These are phyloP conservation scores for Suhomyces ambrosiae DNA, from an alignment of 1,139 yeast genomes.

Conservation along the genomic window DNA sequence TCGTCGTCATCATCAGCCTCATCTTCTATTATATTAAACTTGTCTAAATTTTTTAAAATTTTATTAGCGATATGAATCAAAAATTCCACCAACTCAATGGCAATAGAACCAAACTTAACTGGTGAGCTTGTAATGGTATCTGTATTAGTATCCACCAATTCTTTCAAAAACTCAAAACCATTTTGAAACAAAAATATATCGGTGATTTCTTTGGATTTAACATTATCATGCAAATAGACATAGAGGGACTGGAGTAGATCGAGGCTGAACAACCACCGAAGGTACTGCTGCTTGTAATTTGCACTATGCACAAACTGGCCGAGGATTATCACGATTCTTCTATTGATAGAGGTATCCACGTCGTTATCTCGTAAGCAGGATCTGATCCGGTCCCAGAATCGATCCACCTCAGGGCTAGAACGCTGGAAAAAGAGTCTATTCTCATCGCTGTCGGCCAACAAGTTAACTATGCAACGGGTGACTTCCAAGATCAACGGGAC, in stretches of 20 bases:
- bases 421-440: conserved; percentile 30
- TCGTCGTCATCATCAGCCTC: conserved; percentile 10
- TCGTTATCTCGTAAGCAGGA: conserved; percentile 3
- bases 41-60: conserved; percentile 1
- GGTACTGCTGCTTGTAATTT: conserved; percentile 19
- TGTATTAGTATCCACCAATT: conserved; percentile 10
- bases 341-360: conserved; percentile 4
- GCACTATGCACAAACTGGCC: conserved; percentile 40
- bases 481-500: conserved; percentile 9
- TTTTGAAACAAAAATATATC: conserved; percentile 9
- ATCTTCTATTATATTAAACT: conserved; percentile 7
- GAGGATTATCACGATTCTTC: conserved; percentile 28
- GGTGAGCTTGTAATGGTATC: conserved; percentile 1
- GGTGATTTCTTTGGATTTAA: not conserved
- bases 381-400: conserved; percentile 25
- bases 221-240: conserved; percentile 4
- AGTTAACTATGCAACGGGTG: conserved; percentile 28
- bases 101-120: not conserved
- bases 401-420: conserved; percentile 9
- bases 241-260: conserved; percentile 13
- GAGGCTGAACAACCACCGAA: conserved; percentile 19
- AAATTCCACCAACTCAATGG: conserved; percentile 7
- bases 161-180: conserved; percentile 13
- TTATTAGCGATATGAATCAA: conserved; percentile 1
- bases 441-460: conserved; percentile 39